Percentiles rank a stretch among this genome's conserved stretches.
Conservation (phyloP, 306 rosid genomes). For the Cucurbita argyrosperma region DNA sequence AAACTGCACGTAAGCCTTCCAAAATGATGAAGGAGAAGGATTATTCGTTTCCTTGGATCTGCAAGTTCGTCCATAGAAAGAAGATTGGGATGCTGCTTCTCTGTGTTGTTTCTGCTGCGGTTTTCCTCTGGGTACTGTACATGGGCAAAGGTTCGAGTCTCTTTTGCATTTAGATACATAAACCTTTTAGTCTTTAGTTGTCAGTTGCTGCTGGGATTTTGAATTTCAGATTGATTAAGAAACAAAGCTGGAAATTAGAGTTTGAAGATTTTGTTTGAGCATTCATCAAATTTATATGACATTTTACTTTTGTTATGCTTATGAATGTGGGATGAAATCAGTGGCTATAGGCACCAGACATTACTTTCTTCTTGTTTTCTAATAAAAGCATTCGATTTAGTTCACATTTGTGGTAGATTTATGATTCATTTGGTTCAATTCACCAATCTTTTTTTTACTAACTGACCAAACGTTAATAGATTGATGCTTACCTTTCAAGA, state of each 20-base stretch:
- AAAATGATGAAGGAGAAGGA: conserved; percentile 85
- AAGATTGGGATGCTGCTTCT: conserved; percentile 88
- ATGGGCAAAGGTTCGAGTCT: conserved; percentile 63
- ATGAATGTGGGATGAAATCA: not conserved
- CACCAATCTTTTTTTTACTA: not conserved
- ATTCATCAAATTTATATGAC: not conserved
- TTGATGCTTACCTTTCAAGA: not conserved
- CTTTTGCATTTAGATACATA: not conserved
- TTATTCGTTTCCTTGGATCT: conserved; percentile 58
- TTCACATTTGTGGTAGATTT: not conserved
- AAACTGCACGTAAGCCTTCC: conserved; percentile 48
- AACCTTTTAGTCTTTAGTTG: not conserved
- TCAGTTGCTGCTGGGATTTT: not conserved
- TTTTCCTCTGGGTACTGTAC: conserved; percentile 70
- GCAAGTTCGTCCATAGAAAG: conserved; percentile 65
- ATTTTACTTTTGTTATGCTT: not conserved
- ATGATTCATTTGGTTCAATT: conserved; percentile 4
- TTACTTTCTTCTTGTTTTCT: not conserved
- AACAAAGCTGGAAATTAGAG: not conserved
- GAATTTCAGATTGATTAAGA: not conserved
- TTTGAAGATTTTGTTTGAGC: not conserved
- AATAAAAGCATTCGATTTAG: not conserved
- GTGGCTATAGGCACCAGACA: not conserved
- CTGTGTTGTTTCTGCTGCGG: conserved; percentile 56
- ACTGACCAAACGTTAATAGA: not conserved